Evolutionary conservation across 768 basidiomycete species (phyloP), one percentile per base, ranked within the genome.

Genomic region (Coprinopsis cinerea): DNA sequence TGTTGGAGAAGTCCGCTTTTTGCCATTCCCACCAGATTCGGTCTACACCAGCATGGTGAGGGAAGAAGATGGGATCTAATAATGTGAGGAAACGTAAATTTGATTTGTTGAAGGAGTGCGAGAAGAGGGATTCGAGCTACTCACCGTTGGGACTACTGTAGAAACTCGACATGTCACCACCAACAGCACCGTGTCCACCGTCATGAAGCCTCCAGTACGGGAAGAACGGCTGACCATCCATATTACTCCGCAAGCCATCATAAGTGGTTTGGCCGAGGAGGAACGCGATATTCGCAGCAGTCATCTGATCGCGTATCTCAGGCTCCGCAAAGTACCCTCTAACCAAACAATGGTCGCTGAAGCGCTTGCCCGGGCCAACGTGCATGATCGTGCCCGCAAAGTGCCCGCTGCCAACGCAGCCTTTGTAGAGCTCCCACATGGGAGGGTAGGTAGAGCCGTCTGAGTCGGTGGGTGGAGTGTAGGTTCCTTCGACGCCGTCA

Each of bases 21-120:
- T 51, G 42, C 49, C 49, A 51, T 18, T 36, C 45, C 49, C 49
- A 51, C 49, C 49, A 51, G 2, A 51, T 18, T 20, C 49, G 30
- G 26, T 51, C 49, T 5, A 51, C 32, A 35, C 45, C 45, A 6
- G 43, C 42, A 20, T 51, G 49, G 25, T 51, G 49, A 7, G 45
- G 25, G 44, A 45, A 51, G 25, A 45, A 51, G 6, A 51, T 14
- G 13, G 42, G 43, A 28, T 45, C 49, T 51, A 26, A 10, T 17
- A 7, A 7, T n/a, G n/a, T n/a, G n/a, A n/a, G n/a, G n/a, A 32
- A 32, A 32, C 30, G 9, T 7, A 32, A 32, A 32, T 32, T 32
- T 7, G 15, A 18, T 39, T 39, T 5, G 17, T 43, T 13, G 24
- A 5, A 22, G 24, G 10, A 10, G 18, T 7, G 9, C 42, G 42